Percentiles rank a stretch among this genome's conserved stretches.
phyloP scores from a whole-genome alignment of 2,329 filamentous ascomycete genomes.

The Pleomassaria siparia region DNA sequence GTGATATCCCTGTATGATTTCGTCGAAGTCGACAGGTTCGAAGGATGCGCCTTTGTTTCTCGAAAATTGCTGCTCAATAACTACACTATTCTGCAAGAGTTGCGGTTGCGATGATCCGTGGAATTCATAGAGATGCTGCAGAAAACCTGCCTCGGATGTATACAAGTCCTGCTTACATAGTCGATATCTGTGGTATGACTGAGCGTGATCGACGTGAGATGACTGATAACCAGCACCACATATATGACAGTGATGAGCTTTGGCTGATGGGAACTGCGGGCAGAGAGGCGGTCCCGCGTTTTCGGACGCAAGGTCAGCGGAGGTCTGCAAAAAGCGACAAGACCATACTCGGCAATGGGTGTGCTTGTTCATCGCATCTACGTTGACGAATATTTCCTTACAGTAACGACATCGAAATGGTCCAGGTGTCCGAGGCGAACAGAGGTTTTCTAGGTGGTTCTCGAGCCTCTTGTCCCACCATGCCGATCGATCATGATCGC shows the following conservation, averaged over 20 bases:
- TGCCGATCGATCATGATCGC: slow-evolving; percentile 29
- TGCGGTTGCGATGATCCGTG: slow-evolving; percentile 32
- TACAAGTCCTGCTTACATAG: slow-evolving; percentile 38
- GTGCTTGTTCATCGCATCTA: slow-evolving; percentile 34
- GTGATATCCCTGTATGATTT: slow-evolving; percentile 33
- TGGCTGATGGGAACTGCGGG: slow-evolving; percentile 36
- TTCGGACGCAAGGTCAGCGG: slow-evolving; percentile 36
- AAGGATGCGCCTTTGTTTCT: slow-evolving; percentile 40
- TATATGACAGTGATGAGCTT: slow-evolving; percentile 39
- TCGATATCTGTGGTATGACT: slow-evolving; percentile 35
- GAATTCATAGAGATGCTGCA: slow-evolving; percentile 37
- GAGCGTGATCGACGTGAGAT: slow-evolving; percentile 36
- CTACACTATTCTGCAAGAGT: slow-evolving; percentile 25
- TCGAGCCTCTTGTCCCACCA: slow-evolving; percentile 38
- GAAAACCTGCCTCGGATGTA: slow-evolving; percentile 35
- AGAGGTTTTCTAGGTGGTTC: slow-evolving; percentile 37
- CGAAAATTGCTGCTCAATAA: slow-evolving; percentile 39
- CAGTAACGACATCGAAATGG: slow-evolving; percentile 40
- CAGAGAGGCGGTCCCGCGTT: slow-evolving; percentile 35
- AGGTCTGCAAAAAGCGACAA: slow-evolving; percentile 37
- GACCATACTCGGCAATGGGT: slow-evolving; percentile 39
- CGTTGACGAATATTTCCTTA: slow-evolving; percentile 33
- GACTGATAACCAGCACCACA: slow-evolving; percentile 37
- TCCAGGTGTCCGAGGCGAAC: slow-evolving; percentile 27
- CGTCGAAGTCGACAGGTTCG: slow-evolving; percentile 37